Base-by-base conservation (phyloP, 2,329 filamentous ascomycete species). In the Ceratocystis ficicola region DNA sequence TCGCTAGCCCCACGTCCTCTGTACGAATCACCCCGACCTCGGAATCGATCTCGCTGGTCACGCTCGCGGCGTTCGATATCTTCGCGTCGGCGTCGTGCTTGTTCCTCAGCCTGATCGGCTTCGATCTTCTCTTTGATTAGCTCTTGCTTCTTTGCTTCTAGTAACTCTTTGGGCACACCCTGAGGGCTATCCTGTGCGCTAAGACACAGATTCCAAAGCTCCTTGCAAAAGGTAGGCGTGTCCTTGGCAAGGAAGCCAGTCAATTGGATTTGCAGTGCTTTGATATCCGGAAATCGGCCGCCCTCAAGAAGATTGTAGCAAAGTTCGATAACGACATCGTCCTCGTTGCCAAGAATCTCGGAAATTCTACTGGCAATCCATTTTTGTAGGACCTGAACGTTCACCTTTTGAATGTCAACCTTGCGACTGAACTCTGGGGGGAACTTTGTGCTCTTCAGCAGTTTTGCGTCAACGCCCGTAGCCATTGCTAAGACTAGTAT, bases 351-450 rank as follows among this genome's bases (percentile, higher is more conserved):
- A 52, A 97, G 78, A 61, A 97, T 93, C 66, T 90, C 87, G 28
- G 87, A 89, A 66, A 99, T 90, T 74, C 87, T 89, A 72, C 86
- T 84, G 3, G 90, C 88, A 74, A 97, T 96, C 94, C 94, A 99
- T 80, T 94, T 95, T 82, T 96, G 96, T 86, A 99, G 95, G 66
- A 99, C 89, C 75, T 95, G 90, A 63, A 96, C 81, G 74, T 99
- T 96, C 76, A 99, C 91, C 79, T 97, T 97, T 71, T 86, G 85
- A 84, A 95, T 96, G 79, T 99, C 92, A 70, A 99, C 94, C 79
- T 96, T 96, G 74, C 89, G 86, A 73, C 84, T 93, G 78, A 97
- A 99, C 73, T 96, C 91, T 6, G 87, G 82, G 59, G 94, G 94
- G 70, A 96, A 97, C 73, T 95, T 96, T 66, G 92, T 97, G 75